phyloP scores from a whole-genome alignment of 2,329 filamentous ascomycete genomes.

The Trichoderma atrobrunneum region DNA sequence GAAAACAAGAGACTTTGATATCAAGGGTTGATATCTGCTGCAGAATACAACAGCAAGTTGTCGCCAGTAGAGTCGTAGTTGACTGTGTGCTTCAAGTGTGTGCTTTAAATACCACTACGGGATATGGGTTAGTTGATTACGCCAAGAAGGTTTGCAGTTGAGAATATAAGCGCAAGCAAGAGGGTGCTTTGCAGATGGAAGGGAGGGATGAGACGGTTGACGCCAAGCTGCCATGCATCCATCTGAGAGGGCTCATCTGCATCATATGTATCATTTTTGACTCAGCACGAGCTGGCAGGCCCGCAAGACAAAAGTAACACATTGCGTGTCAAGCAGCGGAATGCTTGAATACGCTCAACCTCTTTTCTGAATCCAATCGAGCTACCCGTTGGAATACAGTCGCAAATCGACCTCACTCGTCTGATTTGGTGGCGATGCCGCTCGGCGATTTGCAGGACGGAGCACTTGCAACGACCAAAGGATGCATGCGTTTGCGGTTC shows the following conservation, averaged over 20 bases:
- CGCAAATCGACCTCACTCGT: background rate
- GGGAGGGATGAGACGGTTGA: background rate
- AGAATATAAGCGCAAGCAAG: background rate
- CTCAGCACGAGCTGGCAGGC: constrained; percentile 17
- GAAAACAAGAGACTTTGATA: background rate
- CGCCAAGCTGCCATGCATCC: constrained; percentile 22
- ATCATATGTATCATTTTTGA: constrained; percentile 17
- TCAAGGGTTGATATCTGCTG: background rate
- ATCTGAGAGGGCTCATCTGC: constrained; percentile 22
- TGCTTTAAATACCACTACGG: background rate
- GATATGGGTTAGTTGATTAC: background rate
- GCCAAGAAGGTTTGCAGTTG: background rate
- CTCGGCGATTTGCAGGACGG: constrained; percentile 32
- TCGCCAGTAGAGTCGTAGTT: background rate
- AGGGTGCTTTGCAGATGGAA: background rate
- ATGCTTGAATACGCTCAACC: constrained; percentile 27
- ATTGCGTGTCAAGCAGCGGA: background rate
- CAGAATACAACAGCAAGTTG: background rate
- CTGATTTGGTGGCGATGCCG: constrained; percentile 24
- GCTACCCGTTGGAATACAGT: constrained; percentile 27
- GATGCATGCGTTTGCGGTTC: constrained; percentile 8
- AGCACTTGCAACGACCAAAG: constrained; percentile 13
- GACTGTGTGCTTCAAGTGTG: background rate
- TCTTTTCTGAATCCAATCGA: constrained; percentile 24
- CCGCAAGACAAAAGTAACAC: constrained; percentile 23